phyloP scores from a whole-genome alignment of 768 basidiomycete species.

The Gymnopilus junonius region DNA sequence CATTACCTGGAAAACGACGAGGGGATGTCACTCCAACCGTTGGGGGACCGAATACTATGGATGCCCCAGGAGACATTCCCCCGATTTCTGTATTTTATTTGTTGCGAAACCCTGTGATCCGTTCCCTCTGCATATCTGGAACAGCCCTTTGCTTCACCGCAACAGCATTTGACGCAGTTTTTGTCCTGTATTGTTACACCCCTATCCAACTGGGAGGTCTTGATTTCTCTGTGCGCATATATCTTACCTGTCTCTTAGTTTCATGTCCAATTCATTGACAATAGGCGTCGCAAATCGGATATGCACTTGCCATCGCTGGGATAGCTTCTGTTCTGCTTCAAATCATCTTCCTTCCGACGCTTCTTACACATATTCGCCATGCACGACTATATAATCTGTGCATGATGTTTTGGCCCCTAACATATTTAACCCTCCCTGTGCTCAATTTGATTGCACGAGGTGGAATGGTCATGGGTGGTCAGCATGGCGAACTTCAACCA shows the following conservation, averaged over 20 bases:
- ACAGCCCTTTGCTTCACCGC: constrained; percentile 53
- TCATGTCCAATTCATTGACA: neutral
- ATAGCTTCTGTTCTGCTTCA: constrained; percentile 18
- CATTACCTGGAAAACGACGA: constrained; percentile 11
- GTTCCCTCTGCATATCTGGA: constrained; percentile 51
- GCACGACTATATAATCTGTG: constrained; percentile 15
- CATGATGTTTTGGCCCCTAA: constrained; percentile 17
- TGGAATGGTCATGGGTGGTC: neutral
- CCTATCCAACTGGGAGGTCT: constrained; percentile 54
- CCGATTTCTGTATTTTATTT: constrained; percentile 30
- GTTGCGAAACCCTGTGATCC: constrained; percentile 52
- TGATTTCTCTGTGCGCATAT: constrained; percentile 30
- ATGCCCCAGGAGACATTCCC: constrained; percentile 21
- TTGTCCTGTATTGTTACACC: constrained; percentile 67
- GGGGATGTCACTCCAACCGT: too few species aligned
- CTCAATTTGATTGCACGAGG: constrained; percentile 15
- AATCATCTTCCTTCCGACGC: constrained; percentile 15
- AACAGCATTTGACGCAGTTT: constrained; percentile 62
- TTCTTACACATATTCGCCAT: constrained; percentile 9
- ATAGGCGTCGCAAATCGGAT: constrained; percentile 15
- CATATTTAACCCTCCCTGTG: constrained; percentile 13
- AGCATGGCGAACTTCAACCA: neutral
- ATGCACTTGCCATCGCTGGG: constrained; percentile 16
- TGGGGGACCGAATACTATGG: constrained; percentile 3
- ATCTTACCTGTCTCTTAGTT: neutral